Conservation (phyloP, 2,329 filamentous ascomycete genomes). For the Neopestalotiopsis sp. region DNA sequence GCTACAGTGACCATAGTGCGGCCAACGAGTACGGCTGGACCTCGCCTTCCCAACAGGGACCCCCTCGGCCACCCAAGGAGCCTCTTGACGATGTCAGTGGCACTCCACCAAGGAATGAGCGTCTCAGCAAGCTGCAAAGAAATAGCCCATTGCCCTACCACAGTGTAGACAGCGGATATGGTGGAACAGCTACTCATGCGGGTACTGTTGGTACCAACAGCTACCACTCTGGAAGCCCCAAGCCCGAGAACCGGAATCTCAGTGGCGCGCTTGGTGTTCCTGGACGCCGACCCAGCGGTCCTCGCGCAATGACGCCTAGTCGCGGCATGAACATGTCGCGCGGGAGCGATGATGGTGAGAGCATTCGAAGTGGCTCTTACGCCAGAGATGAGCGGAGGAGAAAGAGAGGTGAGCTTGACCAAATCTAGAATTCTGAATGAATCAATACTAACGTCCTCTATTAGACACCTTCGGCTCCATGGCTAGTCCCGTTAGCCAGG, state of each 20-base stretch:
- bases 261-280: slow-evolving; percentile 57
- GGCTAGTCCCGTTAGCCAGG: slow-evolving; percentile 47
- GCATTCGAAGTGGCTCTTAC: slow-evolving; percentile 31
- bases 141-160: slow-evolving; percentile 61
- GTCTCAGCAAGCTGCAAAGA: slow-evolving; percentile 58
- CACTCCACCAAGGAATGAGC: slow-evolving; percentile 52
- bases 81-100: slow-evolving; percentile 50
- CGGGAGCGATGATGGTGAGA: slow-evolving; percentile 48
- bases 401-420: slow-evolving; percentile 58
- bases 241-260: slow-evolving; percentile 62
- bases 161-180: slow-evolving; percentile 59
- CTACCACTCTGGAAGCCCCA: slow-evolving; percentile 55
- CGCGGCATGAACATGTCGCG: slow-evolving; percentile 41
- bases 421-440: slow-evolving; percentile 19
- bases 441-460: not conserved
- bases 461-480: slow-evolving; percentile 59
- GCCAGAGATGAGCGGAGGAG: slow-evolving; percentile 48
- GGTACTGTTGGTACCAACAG: slow-evolving; percentile 45
- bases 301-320: slow-evolving; percentile 65
- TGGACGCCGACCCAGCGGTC: slow-evolving; percentile 60
- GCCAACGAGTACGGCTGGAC: slow-evolving; percentile 49
- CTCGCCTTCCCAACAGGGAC: slow-evolving; percentile 50
- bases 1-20: slow-evolving; percentile 53
- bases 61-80: slow-evolving; percentile 68
- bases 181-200: slow-evolving; percentile 46